Conservation (phyloP, 2,329 filamentous ascomycete species). For the Dactylellina haptotyla region DNA sequence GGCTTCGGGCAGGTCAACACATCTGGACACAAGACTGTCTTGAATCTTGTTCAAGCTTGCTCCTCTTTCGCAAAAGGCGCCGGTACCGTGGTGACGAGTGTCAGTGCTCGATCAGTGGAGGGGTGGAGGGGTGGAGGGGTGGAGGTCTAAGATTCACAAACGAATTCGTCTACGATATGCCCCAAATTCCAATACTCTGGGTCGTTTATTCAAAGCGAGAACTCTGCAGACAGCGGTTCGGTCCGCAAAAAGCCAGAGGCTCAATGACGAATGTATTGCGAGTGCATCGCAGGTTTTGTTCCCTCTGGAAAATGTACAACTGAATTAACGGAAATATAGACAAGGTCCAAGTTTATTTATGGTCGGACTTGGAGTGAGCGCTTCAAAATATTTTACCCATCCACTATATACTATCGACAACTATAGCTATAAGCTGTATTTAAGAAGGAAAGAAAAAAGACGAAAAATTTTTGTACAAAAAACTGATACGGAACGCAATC, state of each 20-base stretch:
- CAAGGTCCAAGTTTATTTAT: slow-evolving; percentile 25
- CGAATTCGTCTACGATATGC: slow-evolving; percentile 21
- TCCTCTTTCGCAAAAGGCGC: background rate
- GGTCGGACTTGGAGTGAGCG: slow-evolving; percentile 24
- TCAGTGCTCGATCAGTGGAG: too few species aligned
- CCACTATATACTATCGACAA: slow-evolving; percentile 29
- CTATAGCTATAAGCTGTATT: slow-evolving; percentile 3
- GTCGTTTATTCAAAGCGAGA: slow-evolving; percentile 36
- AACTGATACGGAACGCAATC: slow-evolving; percentile 13
- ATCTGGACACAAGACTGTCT: background rate
- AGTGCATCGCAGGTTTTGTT: slow-evolving; percentile 8
- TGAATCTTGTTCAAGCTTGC: background rate
- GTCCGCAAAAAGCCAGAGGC: slow-evolving; percentile 40
- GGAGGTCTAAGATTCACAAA: background rate
- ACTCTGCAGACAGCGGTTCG: slow-evolving; percentile 47
- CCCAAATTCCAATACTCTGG: slow-evolving; percentile 36
- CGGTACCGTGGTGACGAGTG: too few species aligned
- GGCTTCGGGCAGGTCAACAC: background rate
- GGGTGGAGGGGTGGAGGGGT: background rate
- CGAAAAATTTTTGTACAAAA: slow-evolving; percentile 28
- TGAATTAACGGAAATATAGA: slow-evolving; percentile 49
- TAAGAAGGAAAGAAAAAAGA: slow-evolving; percentile 15
- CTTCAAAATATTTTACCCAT: slow-evolving; percentile 40
- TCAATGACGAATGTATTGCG: slow-evolving; percentile 18
- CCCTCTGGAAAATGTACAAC: slow-evolving; percentile 43